These are phyloP conservation scores for Apiospora sp. DNA, from an alignment of 2,329 filamentous ascomycete species.

Conservation along the genomic window DNA sequence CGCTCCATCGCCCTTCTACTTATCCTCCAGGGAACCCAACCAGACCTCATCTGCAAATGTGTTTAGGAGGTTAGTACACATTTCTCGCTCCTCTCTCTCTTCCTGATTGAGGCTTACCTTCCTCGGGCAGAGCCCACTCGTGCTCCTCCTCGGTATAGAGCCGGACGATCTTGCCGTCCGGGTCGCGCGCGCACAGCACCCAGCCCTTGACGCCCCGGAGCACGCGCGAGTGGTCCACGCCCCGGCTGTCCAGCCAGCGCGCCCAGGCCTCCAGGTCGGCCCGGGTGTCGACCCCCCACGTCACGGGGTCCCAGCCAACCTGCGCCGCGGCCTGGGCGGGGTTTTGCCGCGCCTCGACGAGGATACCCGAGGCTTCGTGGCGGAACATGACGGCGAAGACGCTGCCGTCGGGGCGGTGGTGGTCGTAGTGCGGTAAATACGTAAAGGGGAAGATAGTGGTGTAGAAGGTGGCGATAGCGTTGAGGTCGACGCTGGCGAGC, in stretches of 20 bases:
- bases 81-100: background rate
- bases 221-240: constrained; percentile 5
- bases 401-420: background rate
- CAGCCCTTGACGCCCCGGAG: constrained; percentile 6
- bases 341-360: constrained; percentile 12
- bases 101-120: background rate
- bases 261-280: constrained; percentile 15
- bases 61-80: background rate
- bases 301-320: constrained; percentile 21
- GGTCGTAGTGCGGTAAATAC: background rate
- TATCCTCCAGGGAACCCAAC: background rate
- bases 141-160: constrained; percentile 17
- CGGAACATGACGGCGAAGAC: constrained; percentile 17
- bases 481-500: background rate
- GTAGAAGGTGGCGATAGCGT: background rate
- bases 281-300: constrained; percentile 2
- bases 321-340: background rate
- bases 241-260: constrained; percentile 1
- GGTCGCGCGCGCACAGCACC: constrained; percentile 5
- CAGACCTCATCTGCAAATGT: background rate
- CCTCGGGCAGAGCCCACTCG: constrained; percentile 8
- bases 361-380: background rate
- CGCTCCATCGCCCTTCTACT: background rate
- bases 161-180: constrained; percentile 1
- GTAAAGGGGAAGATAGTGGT: constrained; percentile 16